phyloP scores from a whole-genome alignment of 202 grass and related monocot genomes.

The Brachypodium distachyon region DNA sequence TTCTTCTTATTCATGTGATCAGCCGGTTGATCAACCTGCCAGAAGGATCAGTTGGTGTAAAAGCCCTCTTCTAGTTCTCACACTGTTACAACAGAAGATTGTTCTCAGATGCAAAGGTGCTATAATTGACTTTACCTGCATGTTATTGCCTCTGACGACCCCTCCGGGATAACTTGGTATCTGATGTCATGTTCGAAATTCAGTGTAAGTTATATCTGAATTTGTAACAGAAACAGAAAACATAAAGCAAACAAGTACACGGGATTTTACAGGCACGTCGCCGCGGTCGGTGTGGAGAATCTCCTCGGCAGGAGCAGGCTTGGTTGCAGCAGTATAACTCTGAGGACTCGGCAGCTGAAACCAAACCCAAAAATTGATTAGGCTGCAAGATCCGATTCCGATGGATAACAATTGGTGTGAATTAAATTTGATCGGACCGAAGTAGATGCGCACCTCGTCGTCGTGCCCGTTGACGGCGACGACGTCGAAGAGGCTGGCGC shows the following conservation, averaged over 20 bases:
- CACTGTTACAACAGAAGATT: not conserved
- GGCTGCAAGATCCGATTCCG: constrained; percentile 12
- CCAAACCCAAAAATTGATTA: not conserved
- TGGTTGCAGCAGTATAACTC: not conserved
- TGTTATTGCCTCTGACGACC: constrained; percentile 4
- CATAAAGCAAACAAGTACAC: not conserved
- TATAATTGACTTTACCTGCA: constrained; percentile 20
- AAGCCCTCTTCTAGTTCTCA: not conserved
- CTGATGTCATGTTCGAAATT: not conserved
- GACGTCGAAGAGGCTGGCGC: constrained; percentile 77
- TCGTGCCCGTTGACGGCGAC: not conserved
- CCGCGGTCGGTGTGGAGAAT: constrained; percentile 44
- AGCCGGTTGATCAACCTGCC: constrained; percentile 4
- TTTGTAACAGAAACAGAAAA: not conserved
- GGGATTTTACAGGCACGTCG: constrained; percentile 33
- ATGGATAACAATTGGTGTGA: too few relatives aligned
- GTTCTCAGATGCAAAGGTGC: not conserved
- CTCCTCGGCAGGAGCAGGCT: constrained; percentile 26
- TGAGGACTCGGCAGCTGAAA: constrained; percentile 30
- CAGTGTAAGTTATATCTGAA: not conserved
- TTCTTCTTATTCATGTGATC: not conserved
- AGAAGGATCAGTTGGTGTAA: not conserved
- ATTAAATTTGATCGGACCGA: not conserved
- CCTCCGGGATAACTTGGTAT: constrained; percentile 1
- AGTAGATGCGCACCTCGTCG: constrained; percentile 11